phyloP scores from a whole-genome alignment of 2,329 filamentous ascomycete species.

The Ophiocordyceps camponoti-floridani region DNA sequence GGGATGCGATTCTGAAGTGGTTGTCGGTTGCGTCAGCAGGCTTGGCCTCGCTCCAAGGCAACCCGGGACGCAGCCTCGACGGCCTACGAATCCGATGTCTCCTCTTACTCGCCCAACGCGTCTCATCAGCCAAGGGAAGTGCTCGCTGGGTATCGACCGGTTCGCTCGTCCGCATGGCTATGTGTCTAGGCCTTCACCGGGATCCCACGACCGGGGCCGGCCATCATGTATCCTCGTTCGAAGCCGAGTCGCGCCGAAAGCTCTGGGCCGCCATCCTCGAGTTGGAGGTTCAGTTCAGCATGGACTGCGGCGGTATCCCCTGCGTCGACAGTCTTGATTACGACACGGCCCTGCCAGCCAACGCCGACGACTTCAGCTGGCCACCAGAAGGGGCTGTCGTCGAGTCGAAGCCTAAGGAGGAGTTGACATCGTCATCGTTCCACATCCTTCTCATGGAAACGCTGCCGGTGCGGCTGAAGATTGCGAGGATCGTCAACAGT shows the following conservation, averaged over 20 bases:
- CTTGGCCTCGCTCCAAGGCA: neutral
- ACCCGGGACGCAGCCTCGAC: neutral
- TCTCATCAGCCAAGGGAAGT: neutral
- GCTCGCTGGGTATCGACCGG: neutral
- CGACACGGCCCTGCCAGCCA: neutral
- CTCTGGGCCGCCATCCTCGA: neutral
- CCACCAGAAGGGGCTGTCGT: neutral
- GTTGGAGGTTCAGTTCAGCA: neutral
- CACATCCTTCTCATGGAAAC: neutral
- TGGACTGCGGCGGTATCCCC: neutral
- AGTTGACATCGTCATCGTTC: neutral
- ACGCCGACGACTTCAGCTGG: neutral
- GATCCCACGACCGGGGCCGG: neutral
- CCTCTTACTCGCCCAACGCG: neutral
- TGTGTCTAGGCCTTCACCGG: neutral
- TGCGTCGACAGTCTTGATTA: neutral
- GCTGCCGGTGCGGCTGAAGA: neutral
- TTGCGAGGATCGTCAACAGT: neutral
- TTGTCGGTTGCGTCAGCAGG: neutral
- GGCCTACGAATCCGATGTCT: neutral
- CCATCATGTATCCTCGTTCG: neutral
- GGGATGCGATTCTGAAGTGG: neutral
- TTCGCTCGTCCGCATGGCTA: neutral
- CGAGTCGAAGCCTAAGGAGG: neutral
- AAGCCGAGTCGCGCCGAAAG: neutral